These are phyloP conservation scores for Monilinia laxa DNA, from an alignment of 2,329 filamentous ascomycete genomes.

Conservation along the genomic window DNA sequence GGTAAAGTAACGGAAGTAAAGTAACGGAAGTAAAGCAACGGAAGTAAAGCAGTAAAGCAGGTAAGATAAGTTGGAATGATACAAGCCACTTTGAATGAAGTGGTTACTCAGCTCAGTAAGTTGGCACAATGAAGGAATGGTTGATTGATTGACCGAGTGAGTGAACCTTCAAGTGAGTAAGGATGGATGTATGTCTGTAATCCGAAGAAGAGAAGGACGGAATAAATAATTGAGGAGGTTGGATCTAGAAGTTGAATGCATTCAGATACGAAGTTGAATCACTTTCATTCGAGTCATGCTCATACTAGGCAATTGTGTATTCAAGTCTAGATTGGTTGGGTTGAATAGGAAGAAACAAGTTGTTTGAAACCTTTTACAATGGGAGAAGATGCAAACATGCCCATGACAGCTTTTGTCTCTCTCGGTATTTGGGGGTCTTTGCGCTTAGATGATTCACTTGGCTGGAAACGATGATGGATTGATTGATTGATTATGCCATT, in stretches of 20 bases:
- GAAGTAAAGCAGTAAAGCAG: no score
- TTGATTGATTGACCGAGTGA: no score
- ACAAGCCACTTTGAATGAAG: background rate
- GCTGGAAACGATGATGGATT: no score
- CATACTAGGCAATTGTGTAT: background rate
- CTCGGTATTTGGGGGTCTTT: background rate
- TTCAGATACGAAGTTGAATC: background rate
- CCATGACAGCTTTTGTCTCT: background rate
- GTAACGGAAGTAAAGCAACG: no score
- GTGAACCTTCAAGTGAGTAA: no score
- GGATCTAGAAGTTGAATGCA: background rate
- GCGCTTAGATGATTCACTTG: no score
- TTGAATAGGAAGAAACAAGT: no score
- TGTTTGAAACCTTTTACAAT: background rate
- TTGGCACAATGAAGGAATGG: no score
- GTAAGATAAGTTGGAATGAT: background rate
- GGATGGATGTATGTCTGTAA: no score
- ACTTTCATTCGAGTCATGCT: constrained; percentile 1
- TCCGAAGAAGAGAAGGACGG: background rate
- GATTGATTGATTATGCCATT: background rate
- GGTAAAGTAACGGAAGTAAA: no score
- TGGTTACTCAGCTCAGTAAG: background rate
- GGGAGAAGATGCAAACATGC: background rate
- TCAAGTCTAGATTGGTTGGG: no score
- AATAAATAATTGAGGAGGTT: constrained; percentile 14